A percentile compares a stretch with the other conserved stretches of the same genome.
Conservation (phyloP, 768 basidiomycete species). For the Hortiboletus flavorubellus region DNA sequence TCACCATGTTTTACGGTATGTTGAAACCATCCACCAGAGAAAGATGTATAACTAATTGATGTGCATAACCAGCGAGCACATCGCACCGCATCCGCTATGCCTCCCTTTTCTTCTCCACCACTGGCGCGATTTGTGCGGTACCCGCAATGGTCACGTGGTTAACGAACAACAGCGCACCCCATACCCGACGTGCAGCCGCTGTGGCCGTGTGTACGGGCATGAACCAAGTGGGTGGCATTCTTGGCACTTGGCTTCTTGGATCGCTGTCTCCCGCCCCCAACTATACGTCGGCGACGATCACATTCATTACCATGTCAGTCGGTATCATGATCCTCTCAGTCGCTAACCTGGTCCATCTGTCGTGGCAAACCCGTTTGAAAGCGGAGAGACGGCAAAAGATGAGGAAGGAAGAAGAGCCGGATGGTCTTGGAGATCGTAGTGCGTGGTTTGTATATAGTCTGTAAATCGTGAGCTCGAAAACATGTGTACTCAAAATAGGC, state of each 20-base stretch:
- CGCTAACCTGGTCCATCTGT: background rate
- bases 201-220: background rate
- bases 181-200: background rate
- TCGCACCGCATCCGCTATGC: conserved; percentile 47
- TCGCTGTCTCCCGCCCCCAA: background rate
- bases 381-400: conserved; percentile 29
- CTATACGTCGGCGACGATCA: background rate
- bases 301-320: background rate
- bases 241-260: conserved; percentile 4
- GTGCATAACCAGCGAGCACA: conserved; percentile 9
- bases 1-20: conserved; percentile 52
- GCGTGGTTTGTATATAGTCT: conserved; percentile 55
- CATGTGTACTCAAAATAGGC: no score
- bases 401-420: conserved; percentile 35
- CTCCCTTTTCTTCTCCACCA: conserved; percentile 53
- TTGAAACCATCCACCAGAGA: background rate
- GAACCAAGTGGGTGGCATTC: background rate
- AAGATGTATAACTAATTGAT: background rate
- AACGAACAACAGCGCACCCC: conserved; percentile 2
- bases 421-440: conserved; percentile 46
- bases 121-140: conserved; percentile 41
- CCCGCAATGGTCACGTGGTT: background rate
- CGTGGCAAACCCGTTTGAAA: background rate
- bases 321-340: background rate
- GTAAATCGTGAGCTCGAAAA: conserved; percentile 15